These are phyloP conservation scores for Punctularia strigosozonata DNA, from an alignment of 768 basidiomycete genomes.

Conservation along the genomic window DNA sequence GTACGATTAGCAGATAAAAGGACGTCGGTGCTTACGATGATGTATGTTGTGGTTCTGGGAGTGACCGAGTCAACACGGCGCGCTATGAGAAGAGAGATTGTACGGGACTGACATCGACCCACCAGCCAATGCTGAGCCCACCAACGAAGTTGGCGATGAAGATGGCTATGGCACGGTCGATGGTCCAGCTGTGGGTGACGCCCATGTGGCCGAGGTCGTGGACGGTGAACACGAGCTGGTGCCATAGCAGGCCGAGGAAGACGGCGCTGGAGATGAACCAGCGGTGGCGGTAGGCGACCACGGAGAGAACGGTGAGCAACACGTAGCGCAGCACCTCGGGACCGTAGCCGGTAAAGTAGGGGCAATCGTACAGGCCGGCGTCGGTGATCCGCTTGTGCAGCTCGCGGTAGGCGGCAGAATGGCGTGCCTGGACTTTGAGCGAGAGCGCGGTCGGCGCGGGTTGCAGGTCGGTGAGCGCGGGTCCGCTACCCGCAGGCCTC, in stretches of 20 bases:
- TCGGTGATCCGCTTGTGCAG: slow-evolving; percentile 65
- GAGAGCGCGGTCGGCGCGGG: slow-evolving; percentile 45
- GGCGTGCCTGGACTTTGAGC: slow-evolving; percentile 44
- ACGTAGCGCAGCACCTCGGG: slow-evolving; percentile 77
- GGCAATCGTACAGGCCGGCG: slow-evolving; percentile 80
- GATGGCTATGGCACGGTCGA: slow-evolving; percentile 72
- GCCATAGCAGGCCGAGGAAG: slow-evolving; percentile 85
- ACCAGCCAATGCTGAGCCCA: slow-evolving; percentile 94
- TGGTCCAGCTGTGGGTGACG: slow-evolving; percentile 77
- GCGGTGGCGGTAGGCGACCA: slow-evolving; percentile 43
- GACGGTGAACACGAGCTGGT: slow-evolving; percentile 84
- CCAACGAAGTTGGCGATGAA: slow-evolving; percentile 79
- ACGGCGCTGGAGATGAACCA: slow-evolving; percentile 71
- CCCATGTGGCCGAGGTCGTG: slow-evolving; percentile 96
- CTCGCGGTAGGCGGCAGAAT: slow-evolving; percentile 68
- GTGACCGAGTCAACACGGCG: slow-evolving; percentile 6
- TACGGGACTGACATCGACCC: slow-evolving; percentile 74
- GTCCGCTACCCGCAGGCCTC: slow-evolving; percentile 20
- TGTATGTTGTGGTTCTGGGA: slow-evolving; percentile 90
- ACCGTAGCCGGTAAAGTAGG: slow-evolving; percentile 79
- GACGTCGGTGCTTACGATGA: slow-evolving; percentile 54
- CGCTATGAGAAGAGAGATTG: slow-evolving; percentile 1
- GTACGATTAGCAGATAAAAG: slow-evolving; percentile 2
- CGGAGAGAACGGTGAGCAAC: slow-evolving; percentile 46
- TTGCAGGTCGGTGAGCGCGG: slow-evolving; percentile 31